These are phyloP conservation scores for Leccinum subgranulosum DNA, from an alignment of 768 basidiomycete species.

Conservation along the genomic window DNA sequence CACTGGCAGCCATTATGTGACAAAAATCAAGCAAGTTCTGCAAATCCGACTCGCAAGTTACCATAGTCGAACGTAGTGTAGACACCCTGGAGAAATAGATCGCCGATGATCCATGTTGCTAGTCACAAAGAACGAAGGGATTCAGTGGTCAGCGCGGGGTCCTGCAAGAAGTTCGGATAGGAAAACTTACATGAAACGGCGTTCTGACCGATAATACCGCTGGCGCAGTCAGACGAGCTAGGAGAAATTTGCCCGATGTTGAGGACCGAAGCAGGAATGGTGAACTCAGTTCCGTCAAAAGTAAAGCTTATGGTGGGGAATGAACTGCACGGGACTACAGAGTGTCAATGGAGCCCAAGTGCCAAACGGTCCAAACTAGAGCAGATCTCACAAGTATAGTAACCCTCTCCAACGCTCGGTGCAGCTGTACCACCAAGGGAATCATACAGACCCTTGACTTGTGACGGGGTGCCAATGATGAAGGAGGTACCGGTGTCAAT, in stretches of 20 bases:
- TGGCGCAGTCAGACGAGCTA: neutral
- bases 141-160: neutral
- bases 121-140: neutral
- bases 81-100: neutral
- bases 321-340: neutral
- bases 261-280: neutral
- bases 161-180: neutral
- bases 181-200: neutral
- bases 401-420: neutral
- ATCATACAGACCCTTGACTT: neutral
- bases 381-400: neutral
- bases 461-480: neutral
- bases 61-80: neutral
- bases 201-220: neutral
- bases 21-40: too few species aligned
- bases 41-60: neutral
- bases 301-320: neutral
- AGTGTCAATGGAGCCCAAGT: neutral
- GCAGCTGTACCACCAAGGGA: neutral
- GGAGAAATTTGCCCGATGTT: neutral
- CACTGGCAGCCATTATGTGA: too few species aligned
- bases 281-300: neutral
- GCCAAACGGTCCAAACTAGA: neutral
- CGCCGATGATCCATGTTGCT: neutral
- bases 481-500: neutral